Evolutionary conservation across 2,329 filamentous ascomycete genomes (phyloP).

Genomic region (Chaetomium sp.): DNA sequence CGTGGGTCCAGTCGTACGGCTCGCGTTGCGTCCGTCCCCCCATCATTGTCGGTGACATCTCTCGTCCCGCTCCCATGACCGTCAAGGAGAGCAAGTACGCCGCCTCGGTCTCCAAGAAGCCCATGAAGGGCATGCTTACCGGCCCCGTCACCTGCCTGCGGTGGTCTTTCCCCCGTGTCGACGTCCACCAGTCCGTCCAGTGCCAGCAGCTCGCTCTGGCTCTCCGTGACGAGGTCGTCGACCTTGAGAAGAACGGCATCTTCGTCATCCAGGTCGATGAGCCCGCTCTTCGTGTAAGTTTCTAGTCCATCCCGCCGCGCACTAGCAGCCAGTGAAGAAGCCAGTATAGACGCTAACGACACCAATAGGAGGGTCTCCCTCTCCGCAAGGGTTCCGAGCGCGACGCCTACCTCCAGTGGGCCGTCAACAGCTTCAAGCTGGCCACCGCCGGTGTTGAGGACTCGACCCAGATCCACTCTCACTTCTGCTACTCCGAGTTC

Average conservation of each 20-base stretch:
- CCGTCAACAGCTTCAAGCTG: conserved; percentile 96
- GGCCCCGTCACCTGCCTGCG: conserved; percentile 97
- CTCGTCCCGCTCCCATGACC: conserved; percentile 92
- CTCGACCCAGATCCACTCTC: conserved; percentile 97
- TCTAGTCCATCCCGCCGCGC: too few relatives aligned
- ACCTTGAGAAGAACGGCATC: conserved; percentile 94
- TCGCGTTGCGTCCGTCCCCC: conserved; percentile 97
- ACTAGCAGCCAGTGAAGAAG: too few relatives aligned
- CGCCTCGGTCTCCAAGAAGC: conserved; percentile 91
- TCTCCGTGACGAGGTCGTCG: conserved; percentile 95
- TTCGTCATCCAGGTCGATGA: conserved; percentile 99
- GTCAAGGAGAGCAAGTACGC: conserved; percentile 99
- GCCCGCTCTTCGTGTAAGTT: conserved; percentile 72
- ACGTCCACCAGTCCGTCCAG: conserved; percentile 98
- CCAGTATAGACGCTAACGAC: background rate
- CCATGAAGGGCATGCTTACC: conserved; percentile 99
- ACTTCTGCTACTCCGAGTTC: conserved; percentile 99
- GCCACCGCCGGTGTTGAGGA: conserved; percentile 89
- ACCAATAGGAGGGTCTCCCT: conserved; percentile 75
- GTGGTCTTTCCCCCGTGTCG: conserved; percentile 99
- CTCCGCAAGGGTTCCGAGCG: conserved; percentile 91
- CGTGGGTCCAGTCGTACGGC: conserved; percentile 95
- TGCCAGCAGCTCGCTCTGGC: conserved; percentile 97
- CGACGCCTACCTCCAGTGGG: conserved; percentile 94
- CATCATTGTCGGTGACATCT: conserved; percentile 98